A percentile compares a stretch with the other conserved stretches of the same genome.
These are phyloP conservation scores for Globisporangium yorkense DNA, from an alignment of 352 stramenopile species.

Conservation along the genomic window DNA sequence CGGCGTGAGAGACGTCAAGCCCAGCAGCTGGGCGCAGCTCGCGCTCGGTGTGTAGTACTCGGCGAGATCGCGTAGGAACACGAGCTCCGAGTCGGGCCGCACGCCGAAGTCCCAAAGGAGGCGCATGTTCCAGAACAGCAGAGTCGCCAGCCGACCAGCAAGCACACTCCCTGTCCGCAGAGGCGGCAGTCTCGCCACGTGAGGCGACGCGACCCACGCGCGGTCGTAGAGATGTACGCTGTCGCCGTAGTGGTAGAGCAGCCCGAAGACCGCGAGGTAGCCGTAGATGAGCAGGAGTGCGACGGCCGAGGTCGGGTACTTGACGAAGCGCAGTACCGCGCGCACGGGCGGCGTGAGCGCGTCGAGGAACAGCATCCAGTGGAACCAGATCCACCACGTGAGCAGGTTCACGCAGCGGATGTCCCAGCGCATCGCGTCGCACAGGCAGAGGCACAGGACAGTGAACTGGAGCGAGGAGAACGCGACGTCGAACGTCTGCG, in stretches of 20 bases:
- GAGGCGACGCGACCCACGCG: not conserved
- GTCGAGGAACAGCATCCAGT: slow-evolving; percentile 39
- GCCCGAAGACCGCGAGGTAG: slow-evolving; percentile 9
- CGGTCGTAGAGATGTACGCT: slow-evolving; percentile 3
- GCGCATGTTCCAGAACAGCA: slow-evolving; percentile 20
- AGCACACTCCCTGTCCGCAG: slow-evolving; percentile 14
- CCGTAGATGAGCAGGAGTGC: slow-evolving; percentile 21
- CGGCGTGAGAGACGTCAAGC: not conserved
- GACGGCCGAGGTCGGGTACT: slow-evolving; percentile 13
- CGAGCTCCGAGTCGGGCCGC: slow-evolving; percentile 17
- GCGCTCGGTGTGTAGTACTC: slow-evolving; percentile 18
- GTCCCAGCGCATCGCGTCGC: slow-evolving; percentile 31
- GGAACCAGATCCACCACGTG: slow-evolving; percentile 44
- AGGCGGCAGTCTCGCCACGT: not conserved
- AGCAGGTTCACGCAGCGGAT: slow-evolving; percentile 22
- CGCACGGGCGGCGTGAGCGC: slow-evolving; percentile 30
- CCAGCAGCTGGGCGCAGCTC: slow-evolving; percentile 5
- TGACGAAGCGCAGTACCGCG: slow-evolving; percentile 16
- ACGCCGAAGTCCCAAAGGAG: slow-evolving; percentile 28
- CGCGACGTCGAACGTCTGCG: slow-evolving; percentile 17
- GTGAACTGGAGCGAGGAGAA: slow-evolving; percentile 23
- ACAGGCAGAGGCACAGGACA: slow-evolving; percentile 14
- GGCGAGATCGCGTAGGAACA: slow-evolving; percentile 21
- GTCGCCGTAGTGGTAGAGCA: slow-evolving; percentile 23
- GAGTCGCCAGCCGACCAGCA: slow-evolving; percentile 17